Evolutionary conservation across 306 rosid species (phyloP).

Genomic region (Dryas octopetala): DNA sequence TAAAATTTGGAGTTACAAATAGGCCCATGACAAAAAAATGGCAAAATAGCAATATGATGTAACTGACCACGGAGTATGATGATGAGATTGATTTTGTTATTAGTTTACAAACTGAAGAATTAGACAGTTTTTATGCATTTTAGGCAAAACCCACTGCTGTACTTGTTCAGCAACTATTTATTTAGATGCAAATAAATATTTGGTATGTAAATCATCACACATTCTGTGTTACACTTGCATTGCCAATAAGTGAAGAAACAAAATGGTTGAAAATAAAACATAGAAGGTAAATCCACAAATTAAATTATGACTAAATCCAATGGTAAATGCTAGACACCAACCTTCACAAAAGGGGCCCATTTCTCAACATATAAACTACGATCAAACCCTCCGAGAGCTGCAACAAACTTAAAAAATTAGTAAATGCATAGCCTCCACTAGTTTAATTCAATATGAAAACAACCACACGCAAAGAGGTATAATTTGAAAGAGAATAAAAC

Average conservation of each 20-base stretch:
- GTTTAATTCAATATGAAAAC: not conserved
- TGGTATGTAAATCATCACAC: not conserved
- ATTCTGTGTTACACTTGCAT: not conserved
- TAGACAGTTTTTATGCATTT: not conserved
- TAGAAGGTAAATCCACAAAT: not conserved
- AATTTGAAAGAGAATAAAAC: not conserved
- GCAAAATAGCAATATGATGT: too few relatives aligned
- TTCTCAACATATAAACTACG: conserved; percentile 88
- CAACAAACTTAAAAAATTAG: conserved; percentile 20
- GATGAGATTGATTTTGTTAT: too few relatives aligned
- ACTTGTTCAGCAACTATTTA: not conserved
- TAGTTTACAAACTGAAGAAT: too few relatives aligned
- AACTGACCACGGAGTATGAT: too few relatives aligned
- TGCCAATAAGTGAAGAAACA: not conserved
- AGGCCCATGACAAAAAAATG: too few relatives aligned
- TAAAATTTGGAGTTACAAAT: too few relatives aligned
- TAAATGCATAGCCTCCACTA: not conserved
- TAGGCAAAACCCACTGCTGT: not conserved
- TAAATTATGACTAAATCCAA: not conserved
- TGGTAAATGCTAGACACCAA: conserved; percentile 11
- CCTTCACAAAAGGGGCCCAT: conserved; percentile 70
- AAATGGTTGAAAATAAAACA: not conserved
- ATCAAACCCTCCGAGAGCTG: conserved; percentile 82
- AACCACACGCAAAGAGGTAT: too few relatives aligned
- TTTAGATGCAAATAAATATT: not conserved